These are phyloP conservation scores for Botryotinia globosa DNA, from an alignment of 2,329 filamentous ascomycete species.

Conservation along the genomic window DNA sequence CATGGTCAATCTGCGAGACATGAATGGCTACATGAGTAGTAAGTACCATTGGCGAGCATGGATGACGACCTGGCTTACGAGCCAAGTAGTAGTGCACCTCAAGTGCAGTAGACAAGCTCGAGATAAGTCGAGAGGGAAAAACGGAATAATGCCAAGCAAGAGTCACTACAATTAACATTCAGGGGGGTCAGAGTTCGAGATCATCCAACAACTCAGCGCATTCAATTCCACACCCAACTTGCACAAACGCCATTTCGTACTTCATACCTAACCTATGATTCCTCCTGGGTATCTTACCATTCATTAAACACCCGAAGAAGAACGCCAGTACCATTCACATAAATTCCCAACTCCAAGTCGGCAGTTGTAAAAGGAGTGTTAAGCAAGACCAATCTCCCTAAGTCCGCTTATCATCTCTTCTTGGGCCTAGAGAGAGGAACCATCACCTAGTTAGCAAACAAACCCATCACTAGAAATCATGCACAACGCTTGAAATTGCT, in stretches of 20 bases:
- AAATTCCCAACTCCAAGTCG: background rate
- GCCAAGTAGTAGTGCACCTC: background rate
- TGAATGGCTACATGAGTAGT: background rate
- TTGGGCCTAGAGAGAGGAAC: conserved; percentile 18
- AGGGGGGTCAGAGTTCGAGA: background rate
- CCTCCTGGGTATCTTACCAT: conserved; percentile 11
- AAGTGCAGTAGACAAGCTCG: background rate
- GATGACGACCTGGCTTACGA: background rate
- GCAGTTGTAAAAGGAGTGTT: background rate
- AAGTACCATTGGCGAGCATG: background rate
- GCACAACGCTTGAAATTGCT: conserved; percentile 4
- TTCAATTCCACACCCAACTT: background rate
- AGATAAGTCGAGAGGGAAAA: background rate
- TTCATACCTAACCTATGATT: background rate
- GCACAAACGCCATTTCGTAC: background rate
- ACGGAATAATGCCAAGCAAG: background rate
- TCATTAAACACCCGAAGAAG: background rate
- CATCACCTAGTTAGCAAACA: conserved; percentile 18
- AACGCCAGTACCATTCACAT: background rate
- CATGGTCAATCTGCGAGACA: background rate
- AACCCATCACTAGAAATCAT: conserved; percentile 14
- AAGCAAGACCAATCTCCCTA: conserved; percentile 18
- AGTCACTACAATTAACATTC: background rate
- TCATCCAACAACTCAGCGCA: background rate
- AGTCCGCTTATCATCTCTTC: conserved; percentile 17